A percentile compares a stretch with the other conserved stretches of the same genome.
Conservation (phyloP, 2,329 filamentous ascomycete species). For the Fusarium sp. region DNA sequence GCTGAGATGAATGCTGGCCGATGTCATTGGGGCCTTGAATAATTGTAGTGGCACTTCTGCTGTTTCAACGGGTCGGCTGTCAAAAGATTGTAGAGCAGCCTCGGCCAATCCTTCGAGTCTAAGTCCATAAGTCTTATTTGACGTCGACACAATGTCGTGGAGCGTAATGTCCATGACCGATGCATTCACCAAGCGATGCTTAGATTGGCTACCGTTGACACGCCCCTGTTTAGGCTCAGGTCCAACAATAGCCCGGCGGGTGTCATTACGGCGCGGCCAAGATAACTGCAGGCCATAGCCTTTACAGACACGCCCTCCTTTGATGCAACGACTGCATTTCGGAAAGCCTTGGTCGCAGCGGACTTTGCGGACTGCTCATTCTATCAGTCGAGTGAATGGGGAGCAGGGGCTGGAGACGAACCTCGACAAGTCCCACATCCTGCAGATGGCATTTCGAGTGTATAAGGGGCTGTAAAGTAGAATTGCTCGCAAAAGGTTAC, state of each 20-base stretch:
- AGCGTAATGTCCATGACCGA: constrained; percentile 30
- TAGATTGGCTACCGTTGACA: accelerated
- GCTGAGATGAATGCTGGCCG: constrained; percentile 37
- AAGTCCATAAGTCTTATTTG: not conserved
- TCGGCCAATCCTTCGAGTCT: not conserved
- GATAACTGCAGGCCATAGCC: constrained; percentile 38
- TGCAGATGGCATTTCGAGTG: constrained; percentile 6
- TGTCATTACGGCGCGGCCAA: constrained; percentile 31
- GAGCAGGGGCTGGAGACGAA: not conserved
- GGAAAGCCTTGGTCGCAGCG: constrained; percentile 36
- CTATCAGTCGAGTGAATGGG: not conserved
- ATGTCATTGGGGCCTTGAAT: not conserved
- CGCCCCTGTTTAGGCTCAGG: constrained; percentile 1
- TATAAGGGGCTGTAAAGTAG: too few relatives aligned
- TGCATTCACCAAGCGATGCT: constrained; percentile 27
- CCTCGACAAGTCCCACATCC: constrained; percentile 39
- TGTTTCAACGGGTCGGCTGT: accelerated
- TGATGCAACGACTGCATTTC: constrained; percentile 22
- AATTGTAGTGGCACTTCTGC: accelerated
- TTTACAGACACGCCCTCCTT: constrained; percentile 5
- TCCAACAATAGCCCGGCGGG: constrained; percentile 21
- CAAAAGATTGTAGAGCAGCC: accelerated
- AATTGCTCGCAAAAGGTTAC: constrained; percentile 23
- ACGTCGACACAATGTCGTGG: constrained; percentile 4
- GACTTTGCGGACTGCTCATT: constrained; percentile 31